Evolutionary conservation across 345 rosid species (phyloP).

Genomic region (Clarkia xantiana): DNA sequence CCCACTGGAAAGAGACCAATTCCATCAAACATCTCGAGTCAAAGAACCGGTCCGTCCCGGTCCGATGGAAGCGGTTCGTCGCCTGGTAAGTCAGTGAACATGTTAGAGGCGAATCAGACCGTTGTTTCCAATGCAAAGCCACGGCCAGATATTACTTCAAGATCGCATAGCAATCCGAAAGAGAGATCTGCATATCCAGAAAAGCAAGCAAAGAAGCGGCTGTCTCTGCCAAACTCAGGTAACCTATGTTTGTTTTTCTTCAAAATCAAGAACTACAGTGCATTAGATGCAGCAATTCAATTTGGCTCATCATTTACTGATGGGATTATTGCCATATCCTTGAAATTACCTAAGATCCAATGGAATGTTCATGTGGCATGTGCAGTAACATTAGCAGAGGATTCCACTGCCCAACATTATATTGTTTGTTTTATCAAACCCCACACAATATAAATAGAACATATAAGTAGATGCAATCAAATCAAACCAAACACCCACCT

Average conservation of each 20-base stretch:
- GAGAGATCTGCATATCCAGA: conserved; percentile 44
- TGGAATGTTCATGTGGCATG: too few species aligned
- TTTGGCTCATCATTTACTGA: too few species aligned
- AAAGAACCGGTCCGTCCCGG: conserved; percentile 19
- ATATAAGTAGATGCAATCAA: too few species aligned
- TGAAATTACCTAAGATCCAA: too few species aligned
- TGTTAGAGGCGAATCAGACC: conserved; percentile 28
- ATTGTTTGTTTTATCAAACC: too few species aligned
- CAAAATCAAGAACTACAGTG: too few species aligned
- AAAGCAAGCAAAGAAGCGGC: conserved; percentile 47
- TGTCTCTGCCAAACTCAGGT: conserved; percentile 71
- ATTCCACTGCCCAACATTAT: too few species aligned
- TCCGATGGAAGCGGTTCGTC: conserved; percentile 64
- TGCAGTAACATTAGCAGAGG: too few species aligned
- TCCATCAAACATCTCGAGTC: conserved; percentile 30
- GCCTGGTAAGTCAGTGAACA: conserved; percentile 40
- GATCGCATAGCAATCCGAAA: conserved; percentile 84
- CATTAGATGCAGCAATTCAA: too few species aligned
- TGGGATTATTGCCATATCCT: too few species aligned
- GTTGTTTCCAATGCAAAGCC: conserved; percentile 32
- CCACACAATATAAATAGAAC: too few species aligned
- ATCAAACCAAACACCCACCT: too few species aligned
- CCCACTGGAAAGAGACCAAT: conserved; percentile 34
- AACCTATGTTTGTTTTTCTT: not conserved
- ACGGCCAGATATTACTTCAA: conserved; percentile 29